Base-by-base conservation (phyloP, 1,284 basidiomycete species). In the Microbotryum intermedium region DNA sequence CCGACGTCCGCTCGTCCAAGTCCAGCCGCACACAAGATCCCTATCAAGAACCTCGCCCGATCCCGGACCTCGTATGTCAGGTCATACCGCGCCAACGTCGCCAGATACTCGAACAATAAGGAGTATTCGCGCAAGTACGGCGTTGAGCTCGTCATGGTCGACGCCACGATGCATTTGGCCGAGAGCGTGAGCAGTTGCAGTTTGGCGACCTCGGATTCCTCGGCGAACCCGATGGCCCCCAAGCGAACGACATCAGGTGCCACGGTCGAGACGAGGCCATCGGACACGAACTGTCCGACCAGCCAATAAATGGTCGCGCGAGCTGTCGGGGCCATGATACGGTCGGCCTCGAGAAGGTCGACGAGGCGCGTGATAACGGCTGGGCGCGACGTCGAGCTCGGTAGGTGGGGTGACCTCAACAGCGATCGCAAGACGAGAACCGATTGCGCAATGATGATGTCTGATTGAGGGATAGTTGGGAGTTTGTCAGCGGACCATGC, bases 251-350 rank as follows among this genome's bases (percentile, higher is more conserved):
- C 82, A 71, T 97, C 92, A 0, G 91, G 88, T 0, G 86, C 89
- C 47, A 26, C 61, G 57, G 44, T 50, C 3, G 64, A 57, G 8
- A 64, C 21, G 20, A 62, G 9, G 6, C 71, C 64, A 2, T 74
- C 68, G 9, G 77, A 77, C 4, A 86, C 81, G 72, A 88, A 90
- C 73, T 93, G 89, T 0, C 92, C 92, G 0, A 90, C 89, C 0
- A 95, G 81, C 90, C 90, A 93, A 45, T 90, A 77, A 0, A 94
- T 83, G 67, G 87, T 91, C 0, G 90, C 88, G 26, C 88, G 78
- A 0, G 92, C 90, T 64, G 83, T 80, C 1, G 86, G 79, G 69
- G 90, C 86, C 18, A 77, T 80, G 53, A 97, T 88, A 54, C 84
- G 84, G 79, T 55, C 81, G 78, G 0, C 87, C 86, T 55, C 43